Evolutionary conservation across 306 rosid genomes (phyloP), one percentile per base, ranked within the genome.

Genomic region (Begonia loranthoides): DNA sequence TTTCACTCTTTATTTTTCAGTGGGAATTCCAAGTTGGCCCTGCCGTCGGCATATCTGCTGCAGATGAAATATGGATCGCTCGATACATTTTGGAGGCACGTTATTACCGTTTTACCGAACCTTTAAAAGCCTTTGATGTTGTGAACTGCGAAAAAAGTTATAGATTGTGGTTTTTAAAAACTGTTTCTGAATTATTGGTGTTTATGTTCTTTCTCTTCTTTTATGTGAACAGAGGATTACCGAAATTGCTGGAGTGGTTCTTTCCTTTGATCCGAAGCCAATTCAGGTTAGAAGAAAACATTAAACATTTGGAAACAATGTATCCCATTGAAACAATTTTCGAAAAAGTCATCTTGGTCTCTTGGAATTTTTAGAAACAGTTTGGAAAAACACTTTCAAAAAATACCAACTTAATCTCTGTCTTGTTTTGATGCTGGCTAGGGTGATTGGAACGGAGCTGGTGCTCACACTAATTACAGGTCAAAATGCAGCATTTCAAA

Each of bases 1-100:
- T 28, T 28, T 28, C 52, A 24, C 10, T 47, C 16, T 33, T 13
- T 52, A n/a, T 28, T 41, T n/a, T 10, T 52, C 9, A 90, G 90
- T 89, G 97, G 97, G 97, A 89, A 49, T 89, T 77, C 54, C 97
- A 89, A 89, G 97, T 89, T 67, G 97, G 97, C 60, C 97, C 97
- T 5, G 34, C 84, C 0, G 81, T 79, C 13, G 97, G 97, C 17
- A 79, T 89, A 34, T 77, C 95, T 24, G 79, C 95, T 12, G 95
- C 73, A 50, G 97, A 89, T 34, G 93, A 89, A 55, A 4, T 89
- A 54, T 89, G 95, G 97, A 74, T 61, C 46, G 83, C 97, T 65
- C 95, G 97, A 57, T 89, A 73, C 73, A 76, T 89, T 61, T 67
- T 89, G 66, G 97, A 84, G 94, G 92, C 85, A 46, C 9, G 9